Percentiles rank a stretch among this genome's conserved stretches.
Evolutionary conservation across 1,139 yeast species (phyloP).

Genomic region (Diutina neorugosa): DNA sequence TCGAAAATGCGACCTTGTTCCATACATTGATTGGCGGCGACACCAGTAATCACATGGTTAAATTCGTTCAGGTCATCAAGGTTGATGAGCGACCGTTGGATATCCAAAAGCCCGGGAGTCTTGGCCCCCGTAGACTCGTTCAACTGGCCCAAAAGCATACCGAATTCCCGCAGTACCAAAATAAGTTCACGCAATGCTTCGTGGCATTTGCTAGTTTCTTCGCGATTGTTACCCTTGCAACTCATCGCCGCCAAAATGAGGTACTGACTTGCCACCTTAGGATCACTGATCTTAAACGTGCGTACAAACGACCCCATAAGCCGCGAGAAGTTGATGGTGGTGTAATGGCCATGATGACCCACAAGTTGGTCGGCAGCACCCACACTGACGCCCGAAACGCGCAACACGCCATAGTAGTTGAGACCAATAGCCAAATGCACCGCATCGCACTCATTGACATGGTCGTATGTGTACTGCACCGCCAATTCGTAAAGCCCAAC

Average conservation of each 20-base stretch:
- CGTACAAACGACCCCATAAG: slow-evolving; percentile 64
- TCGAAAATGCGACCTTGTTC: slow-evolving; percentile 88
- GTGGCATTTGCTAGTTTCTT: slow-evolving; percentile 51
- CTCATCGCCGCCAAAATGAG: slow-evolving; percentile 57
- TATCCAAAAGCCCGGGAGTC: slow-evolving; percentile 76
- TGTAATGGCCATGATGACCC: slow-evolving; percentile 20
- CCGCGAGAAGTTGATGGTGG: slow-evolving; percentile 44
- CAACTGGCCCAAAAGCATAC: slow-evolving; percentile 68
- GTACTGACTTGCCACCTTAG: slow-evolving; percentile 85
- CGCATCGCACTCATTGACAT: slow-evolving; percentile 68
- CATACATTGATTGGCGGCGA: slow-evolving; percentile 78
- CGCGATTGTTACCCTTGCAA: slow-evolving; percentile 22
- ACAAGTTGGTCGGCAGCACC: slow-evolving; percentile 21
- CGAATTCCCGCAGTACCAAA: slow-evolving; percentile 76
- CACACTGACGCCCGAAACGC: slow-evolving; percentile 24
- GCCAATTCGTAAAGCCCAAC: slow-evolving; percentile 80
- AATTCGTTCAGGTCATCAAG: slow-evolving; percentile 41
- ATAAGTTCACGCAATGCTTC: slow-evolving; percentile 78
- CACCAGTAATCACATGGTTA: slow-evolving; percentile 55
- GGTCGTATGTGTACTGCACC: slow-evolving; percentile 51
- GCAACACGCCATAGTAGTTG: slow-evolving; percentile 61
- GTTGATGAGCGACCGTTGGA: slow-evolving; percentile 55
- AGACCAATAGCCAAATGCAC: slow-evolving; percentile 83
- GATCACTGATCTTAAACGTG: slow-evolving; percentile 75
- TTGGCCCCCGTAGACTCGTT: slow-evolving; percentile 56